Evolutionary conservation across 352 stramenopile genomes (phyloP).

Genomic region (Globisporangium uncinulatum): DNA sequence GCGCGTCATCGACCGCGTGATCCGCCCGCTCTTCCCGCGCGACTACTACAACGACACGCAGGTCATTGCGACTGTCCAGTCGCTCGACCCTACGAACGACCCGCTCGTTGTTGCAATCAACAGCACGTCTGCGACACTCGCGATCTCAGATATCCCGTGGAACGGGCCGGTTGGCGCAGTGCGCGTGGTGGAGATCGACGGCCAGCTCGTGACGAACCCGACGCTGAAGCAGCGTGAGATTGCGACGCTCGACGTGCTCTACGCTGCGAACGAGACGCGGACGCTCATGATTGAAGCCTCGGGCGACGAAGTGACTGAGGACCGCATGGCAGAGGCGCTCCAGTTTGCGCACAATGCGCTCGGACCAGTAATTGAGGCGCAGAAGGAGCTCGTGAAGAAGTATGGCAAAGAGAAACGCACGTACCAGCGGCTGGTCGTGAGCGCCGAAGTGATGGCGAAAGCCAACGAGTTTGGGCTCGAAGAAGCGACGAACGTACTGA

Average conservation of each 20-base stretch:
- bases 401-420: slow-evolving; percentile 66
- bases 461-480: slow-evolving; percentile 52
- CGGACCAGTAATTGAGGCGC: slow-evolving; percentile 47
- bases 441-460: slow-evolving; percentile 42
- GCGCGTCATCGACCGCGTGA: slow-evolving; percentile 93
- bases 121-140: slow-evolving; percentile 81
- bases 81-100: slow-evolving; percentile 80
- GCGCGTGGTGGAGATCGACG: slow-evolving; percentile 77
- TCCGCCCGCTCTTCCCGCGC: slow-evolving; percentile 93
- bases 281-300: slow-evolving; percentile 89
- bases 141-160: slow-evolving; percentile 86
- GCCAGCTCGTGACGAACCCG: slow-evolving; percentile 91
- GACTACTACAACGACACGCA: slow-evolving; percentile 96
- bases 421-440: slow-evolving; percentile 43
- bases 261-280: slow-evolving; percentile 67
- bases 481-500: slow-evolving; percentile 32
- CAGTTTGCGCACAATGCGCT: slow-evolving; percentile 67
- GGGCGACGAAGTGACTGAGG: slow-evolving; percentile 69
- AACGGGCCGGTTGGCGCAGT: slow-evolving; percentile 87
- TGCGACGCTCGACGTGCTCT: slow-evolving; percentile 79
- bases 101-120: slow-evolving; percentile 87
- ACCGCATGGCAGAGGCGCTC: slow-evolving; percentile 67
- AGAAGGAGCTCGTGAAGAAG: slow-evolving; percentile 47
- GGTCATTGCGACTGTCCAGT: slow-evolving; percentile 88
- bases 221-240: slow-evolving; percentile 63